Base-by-base conservation (phyloP, 257 asterid species). In the Lithospermum erythrorhizon region DNA sequence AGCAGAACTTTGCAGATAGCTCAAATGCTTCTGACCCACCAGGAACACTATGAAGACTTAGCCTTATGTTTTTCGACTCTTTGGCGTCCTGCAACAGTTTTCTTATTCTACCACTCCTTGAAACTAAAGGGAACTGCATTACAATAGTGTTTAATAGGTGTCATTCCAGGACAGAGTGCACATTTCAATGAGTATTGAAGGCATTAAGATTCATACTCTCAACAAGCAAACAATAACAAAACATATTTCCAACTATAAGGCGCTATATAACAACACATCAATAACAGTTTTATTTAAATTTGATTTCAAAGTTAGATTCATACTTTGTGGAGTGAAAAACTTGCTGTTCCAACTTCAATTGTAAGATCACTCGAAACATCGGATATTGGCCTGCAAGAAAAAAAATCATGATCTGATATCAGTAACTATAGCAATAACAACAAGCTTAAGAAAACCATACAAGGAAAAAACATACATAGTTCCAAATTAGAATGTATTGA, bases 311-410 rank as follows among this genome's bases (percentile, higher is more conserved):
- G 18, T 1, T 11, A 13, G 49, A 53, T 64, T 55, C 89, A 75
- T 79, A 91, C 98, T 77, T 84, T 91, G 77, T 91, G 96, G 70
- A 91, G 96, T 9, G 94, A 81, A 68, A 86, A 91, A 57, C 81
- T 79, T 59, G 89, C 74, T 55, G 86, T 65, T 51, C 96, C 94
- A 13, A 88, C 85, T 63, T 91, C 98, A 63, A 91, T 75, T 57
- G 94, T 75, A 14, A 91, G 95, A 76, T 91, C 98, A 65, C 98
- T 91, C 13, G 98, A 84, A 72, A 88, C 97, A 63, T 91, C 97
- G 24, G 98, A 91, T 71, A 86, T 81, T 6, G 98, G 95, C 98
- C 98, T 91, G 94, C 73, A 79, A 71, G 51, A 22, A 10, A n/a
- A 56, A 10, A 41, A 21, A 21, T 15, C 15, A 37, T 10, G 4